Conservation (phyloP, 805 yeast species). For the Zygosaccharomyces bailii region DNA sequence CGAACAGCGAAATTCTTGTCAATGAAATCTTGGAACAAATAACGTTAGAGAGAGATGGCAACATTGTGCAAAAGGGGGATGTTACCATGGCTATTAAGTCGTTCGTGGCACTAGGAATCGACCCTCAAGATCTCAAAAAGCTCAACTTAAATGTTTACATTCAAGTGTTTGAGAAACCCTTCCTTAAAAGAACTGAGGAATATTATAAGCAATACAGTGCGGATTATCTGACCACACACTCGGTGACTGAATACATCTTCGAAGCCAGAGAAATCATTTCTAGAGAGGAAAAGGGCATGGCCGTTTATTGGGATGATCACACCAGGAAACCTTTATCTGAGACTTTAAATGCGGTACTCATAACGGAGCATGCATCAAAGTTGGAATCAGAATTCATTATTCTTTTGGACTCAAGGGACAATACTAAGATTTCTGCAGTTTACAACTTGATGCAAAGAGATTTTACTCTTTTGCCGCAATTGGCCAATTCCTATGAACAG, state of each 20-base stretch:
- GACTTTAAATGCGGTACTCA: constrained; percentile 69
- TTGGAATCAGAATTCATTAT: constrained; percentile 73
- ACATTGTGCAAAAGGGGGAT: constrained; percentile 61
- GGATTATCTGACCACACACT: constrained; percentile 62
- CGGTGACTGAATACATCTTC: constrained; percentile 85
- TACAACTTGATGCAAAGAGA: constrained; percentile 73
- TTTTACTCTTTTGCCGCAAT: constrained; percentile 71
- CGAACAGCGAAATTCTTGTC: constrained; percentile 57
- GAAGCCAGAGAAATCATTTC: constrained; percentile 78
- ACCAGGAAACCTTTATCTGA: constrained; percentile 75
- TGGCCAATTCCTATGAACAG: constrained; percentile 66
- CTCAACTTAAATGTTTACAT: constrained; percentile 79
- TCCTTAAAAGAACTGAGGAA: constrained; percentile 63
- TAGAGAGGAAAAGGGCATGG: constrained; percentile 79
- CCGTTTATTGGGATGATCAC: constrained; percentile 78
- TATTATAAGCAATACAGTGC: constrained; percentile 56
- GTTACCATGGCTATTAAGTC: constrained; percentile 78
- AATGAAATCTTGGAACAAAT: constrained; percentile 72
- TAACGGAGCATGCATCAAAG: constrained; percentile 70
- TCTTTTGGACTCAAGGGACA: constrained; percentile 58
- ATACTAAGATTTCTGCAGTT: constrained; percentile 73
- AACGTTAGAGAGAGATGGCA: constrained; percentile 73
- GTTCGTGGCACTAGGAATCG: constrained; percentile 85
- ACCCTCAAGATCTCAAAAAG: constrained; percentile 82
- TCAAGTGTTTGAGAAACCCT: constrained; percentile 71